phyloP scores from a whole-genome alignment of 148 eudicot genomes.

The Silene uniflora region DNA sequence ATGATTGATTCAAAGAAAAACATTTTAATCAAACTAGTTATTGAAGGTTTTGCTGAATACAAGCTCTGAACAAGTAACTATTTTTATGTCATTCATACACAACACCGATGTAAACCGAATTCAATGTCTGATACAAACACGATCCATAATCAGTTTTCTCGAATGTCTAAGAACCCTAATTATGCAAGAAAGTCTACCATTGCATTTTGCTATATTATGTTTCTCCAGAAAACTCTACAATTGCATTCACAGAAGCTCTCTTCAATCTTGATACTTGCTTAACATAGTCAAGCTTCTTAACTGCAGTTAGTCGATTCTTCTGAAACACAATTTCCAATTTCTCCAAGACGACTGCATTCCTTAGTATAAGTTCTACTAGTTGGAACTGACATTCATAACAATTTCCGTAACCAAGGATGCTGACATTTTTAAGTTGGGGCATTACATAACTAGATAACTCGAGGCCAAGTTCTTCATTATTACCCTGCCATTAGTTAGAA shows the following conservation, averaged over 20 bases:
- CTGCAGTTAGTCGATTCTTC: neutral
- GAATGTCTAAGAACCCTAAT: too few relatives aligned
- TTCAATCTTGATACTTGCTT: too few relatives aligned
- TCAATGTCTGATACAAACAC: too few relatives aligned
- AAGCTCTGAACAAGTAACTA: too few relatives aligned
- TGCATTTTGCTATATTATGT: conserved; percentile 4
- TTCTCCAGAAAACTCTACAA: neutral
- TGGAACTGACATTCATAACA: neutral
- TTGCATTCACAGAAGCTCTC: conserved; percentile 18
- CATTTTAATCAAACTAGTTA: too few relatives aligned
- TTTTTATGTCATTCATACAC: too few relatives aligned
- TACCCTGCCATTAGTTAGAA: neutral
- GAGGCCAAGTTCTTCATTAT: neutral
- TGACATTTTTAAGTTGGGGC: conserved; percentile 8
- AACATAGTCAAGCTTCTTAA: neutral
- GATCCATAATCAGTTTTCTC: too few relatives aligned
- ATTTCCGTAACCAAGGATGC: neutral
- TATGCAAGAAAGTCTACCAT: neutral
- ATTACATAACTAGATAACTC: conserved; percentile 9
- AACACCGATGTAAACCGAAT: too few relatives aligned
- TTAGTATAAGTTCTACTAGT: neutral
- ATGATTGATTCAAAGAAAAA: too few relatives aligned
- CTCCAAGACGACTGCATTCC: neutral
- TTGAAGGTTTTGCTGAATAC: too few relatives aligned
- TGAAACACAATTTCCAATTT: neutral